phyloP scores from a whole-genome alignment of 73 alveolate genomes.

The Diophrys sp. region DNA sequence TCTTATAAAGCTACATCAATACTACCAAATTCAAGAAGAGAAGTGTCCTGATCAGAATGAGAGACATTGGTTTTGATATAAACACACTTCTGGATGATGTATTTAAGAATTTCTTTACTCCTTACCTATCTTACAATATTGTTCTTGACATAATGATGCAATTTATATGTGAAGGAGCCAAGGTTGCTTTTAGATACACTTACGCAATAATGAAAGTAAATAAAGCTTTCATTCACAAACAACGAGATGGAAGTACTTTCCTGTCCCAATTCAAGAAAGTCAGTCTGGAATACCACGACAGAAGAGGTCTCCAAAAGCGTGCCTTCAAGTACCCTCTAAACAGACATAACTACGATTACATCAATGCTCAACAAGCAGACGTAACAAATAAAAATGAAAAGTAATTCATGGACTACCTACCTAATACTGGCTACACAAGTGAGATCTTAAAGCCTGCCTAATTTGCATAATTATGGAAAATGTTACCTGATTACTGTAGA shows the following conservation, averaged over 20 bases:
- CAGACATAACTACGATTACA: slow-evolving; percentile 25
- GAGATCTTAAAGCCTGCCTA: slow-evolving; percentile 24
- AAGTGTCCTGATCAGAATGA: slow-evolving; percentile 23
- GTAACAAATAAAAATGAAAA: neutral
- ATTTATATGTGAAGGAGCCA: slow-evolving; percentile 43
- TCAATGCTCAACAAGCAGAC: slow-evolving; percentile 8
- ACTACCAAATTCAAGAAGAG: slow-evolving; percentile 43
- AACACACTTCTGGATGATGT: slow-evolving; percentile 34
- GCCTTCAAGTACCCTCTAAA: slow-evolving; percentile 47
- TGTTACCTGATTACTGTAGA: slow-evolving; percentile 48
- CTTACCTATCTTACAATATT: neutral
- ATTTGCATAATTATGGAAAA: slow-evolving; percentile 41
- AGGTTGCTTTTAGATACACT: slow-evolving; percentile 39
- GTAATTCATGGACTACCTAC: slow-evolving; percentile 25
- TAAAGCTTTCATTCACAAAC: slow-evolving; percentile 29
- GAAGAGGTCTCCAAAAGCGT: slow-evolving; percentile 20
- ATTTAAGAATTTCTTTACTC: slow-evolving; percentile 26
- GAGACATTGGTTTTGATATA: slow-evolving; percentile 30
- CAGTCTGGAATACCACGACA: slow-evolving; percentile 5
- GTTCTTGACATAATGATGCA: slow-evolving; percentile 42
- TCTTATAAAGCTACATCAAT: slow-evolving; percentile 37
- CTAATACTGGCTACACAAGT: slow-evolving; percentile 16
- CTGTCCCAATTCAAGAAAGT: slow-evolving; percentile 3
- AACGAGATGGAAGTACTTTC: slow-evolving; percentile 3
- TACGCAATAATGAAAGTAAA: slow-evolving; percentile 44